These are phyloP conservation scores for Lachnellula suecica DNA, from an alignment of 2,329 filamentous ascomycete species.

Conservation along the genomic window DNA sequence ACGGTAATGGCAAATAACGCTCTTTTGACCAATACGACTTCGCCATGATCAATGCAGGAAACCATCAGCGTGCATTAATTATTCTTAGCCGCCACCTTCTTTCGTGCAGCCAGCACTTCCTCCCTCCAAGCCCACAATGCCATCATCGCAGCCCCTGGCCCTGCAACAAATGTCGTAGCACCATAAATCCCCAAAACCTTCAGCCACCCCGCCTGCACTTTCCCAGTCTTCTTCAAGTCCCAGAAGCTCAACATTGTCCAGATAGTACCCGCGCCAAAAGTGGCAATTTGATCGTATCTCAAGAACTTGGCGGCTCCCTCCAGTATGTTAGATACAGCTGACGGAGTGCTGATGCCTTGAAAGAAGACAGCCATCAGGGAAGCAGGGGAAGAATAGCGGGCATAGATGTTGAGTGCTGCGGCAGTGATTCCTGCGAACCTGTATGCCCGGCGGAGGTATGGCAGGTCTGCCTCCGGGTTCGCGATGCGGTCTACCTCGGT, in stretches of 20 bases:
- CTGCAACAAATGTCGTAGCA: slow-evolving; percentile 21
- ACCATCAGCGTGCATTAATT: too few species aligned
- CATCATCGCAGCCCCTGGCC: slow-evolving; percentile 32
- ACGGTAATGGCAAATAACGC: too few species aligned
- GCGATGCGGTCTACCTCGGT: slow-evolving; percentile 16
- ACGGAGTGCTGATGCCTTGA: slow-evolving; percentile 25
- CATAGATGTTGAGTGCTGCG: slow-evolving; percentile 17
- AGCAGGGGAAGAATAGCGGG: slow-evolving; percentile 18
- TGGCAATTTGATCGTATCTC: slow-evolving; percentile 26
- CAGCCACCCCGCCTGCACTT: slow-evolving; percentile 25
- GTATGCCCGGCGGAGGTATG: slow-evolving; percentile 26
- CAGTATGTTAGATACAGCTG: slow-evolving; percentile 4
- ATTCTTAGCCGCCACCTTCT: neutral
- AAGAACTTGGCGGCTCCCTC: slow-evolving; percentile 15
- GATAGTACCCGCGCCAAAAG: slow-evolving; percentile 24
- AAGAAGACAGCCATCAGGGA: slow-evolving; percentile 24
- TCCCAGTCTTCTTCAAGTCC: slow-evolving; percentile 35
- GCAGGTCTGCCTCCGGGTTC: slow-evolving; percentile 26
- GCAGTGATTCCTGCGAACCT: slow-evolving; percentile 12
- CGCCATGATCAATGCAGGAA: too few species aligned
- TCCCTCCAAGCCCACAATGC: slow-evolving; percentile 37
- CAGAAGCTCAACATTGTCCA: slow-evolving; percentile 34
- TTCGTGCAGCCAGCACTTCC: slow-evolving; percentile 28
- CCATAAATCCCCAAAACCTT: slow-evolving; percentile 22
- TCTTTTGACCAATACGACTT: too few species aligned